Base-by-base conservation (phyloP, 129 eudicot species). In the Tanacetum coccineum region DNA sequence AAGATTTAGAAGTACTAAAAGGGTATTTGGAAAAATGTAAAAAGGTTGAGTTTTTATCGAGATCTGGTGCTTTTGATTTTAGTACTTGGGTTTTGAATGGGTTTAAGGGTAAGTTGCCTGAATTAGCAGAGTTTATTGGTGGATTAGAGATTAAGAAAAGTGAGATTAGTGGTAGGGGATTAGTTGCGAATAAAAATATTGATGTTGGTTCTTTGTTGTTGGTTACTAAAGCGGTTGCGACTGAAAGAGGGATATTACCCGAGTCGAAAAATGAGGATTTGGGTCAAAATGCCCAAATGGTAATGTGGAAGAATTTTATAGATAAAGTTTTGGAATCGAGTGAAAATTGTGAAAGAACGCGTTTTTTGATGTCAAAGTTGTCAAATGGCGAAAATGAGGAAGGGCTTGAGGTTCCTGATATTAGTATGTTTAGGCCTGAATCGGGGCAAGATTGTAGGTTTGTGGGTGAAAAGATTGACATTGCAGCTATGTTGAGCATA, bases 231-330 rank as follows among this genome's bases (percentile, higher is more conserved):
- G 91, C 96, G 13, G 71, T 88, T 69, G 91, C 96, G 7, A 80
- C 84, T 9, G 98, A 92, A 71, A 81, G 98, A 57, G 93, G 91
- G 22, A 92, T 92, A 66, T 45, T 88, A 57, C 94, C 96, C 3
- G 82, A 79, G 62, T 77, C 78, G 12, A 58, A 52, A 39, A 64
- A 51, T 15, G 68, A 61, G 11, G 87, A 78, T 68, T 79, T 81
- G 59, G 79, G 82, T 13, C 86, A 87, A 53, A 79, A 72, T 71
- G 95, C 84, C 3, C 95, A 86, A 57, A 69, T 88, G 62, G 95
- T 84, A 25, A 84, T 88, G 88, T 92, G 98, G 98, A 92, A 86
- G 95, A 88, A 82, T 79, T 88, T 88, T 51, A 39, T 92, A n/a
- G 89, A 88, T 48, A 85, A 82, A 71, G 89, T 92, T 47, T 84